phyloP scores from a whole-genome alignment of 1,139 yeast genomes.

The Kodamaea sp. region DNA sequence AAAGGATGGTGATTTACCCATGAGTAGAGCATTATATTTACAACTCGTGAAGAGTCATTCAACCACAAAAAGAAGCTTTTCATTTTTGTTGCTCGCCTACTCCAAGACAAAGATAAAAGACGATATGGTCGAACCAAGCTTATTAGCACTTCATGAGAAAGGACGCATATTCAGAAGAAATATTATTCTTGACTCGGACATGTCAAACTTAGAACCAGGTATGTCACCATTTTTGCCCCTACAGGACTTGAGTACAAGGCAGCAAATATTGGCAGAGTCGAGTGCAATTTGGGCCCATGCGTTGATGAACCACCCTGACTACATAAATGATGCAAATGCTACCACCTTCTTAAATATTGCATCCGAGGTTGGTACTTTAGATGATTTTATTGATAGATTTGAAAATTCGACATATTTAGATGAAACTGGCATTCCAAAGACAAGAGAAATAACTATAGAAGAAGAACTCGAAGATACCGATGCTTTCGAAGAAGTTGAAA shows the following conservation, averaged over 20 bases:
- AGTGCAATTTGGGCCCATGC: slow-evolving; percentile 70
- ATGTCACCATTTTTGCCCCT: slow-evolving; percentile 63
- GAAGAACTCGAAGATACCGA: slow-evolving; percentile 20
- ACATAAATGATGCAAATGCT: slow-evolving; percentile 41
- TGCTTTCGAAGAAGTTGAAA: slow-evolving; percentile 5
- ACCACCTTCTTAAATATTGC: slow-evolving; percentile 56
- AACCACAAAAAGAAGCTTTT: slow-evolving; percentile 42
- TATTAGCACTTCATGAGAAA: slow-evolving; percentile 39
- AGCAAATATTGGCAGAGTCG: slow-evolving; percentile 66
- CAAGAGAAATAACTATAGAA: slow-evolving; percentile 14
- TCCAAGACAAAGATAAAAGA: slow-evolving; percentile 31
- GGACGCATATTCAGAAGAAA: slow-evolving; percentile 49
- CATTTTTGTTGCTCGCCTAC: slow-evolving; percentile 56
- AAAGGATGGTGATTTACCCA: slow-evolving; percentile 71
- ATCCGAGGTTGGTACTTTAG: slow-evolving; percentile 41
- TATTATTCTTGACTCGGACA: slow-evolving; percentile 29
- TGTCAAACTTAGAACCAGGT: slow-evolving; percentile 19
- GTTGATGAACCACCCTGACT: slow-evolving; percentile 36
- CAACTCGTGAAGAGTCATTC: slow-evolving; percentile 47
- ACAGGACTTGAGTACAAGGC: slow-evolving; percentile 32
- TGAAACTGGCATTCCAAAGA: slow-evolving; percentile 20
- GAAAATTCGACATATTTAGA: slow-evolving; percentile 45
- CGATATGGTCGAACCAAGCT: slow-evolving; percentile 27
- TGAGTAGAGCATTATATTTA: slow-evolving; percentile 68
- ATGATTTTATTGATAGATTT: slow-evolving; percentile 52